Base-by-base conservation (phyloP, 1,284 basidiomycete species). In the Veloboletus limbatus region DNA sequence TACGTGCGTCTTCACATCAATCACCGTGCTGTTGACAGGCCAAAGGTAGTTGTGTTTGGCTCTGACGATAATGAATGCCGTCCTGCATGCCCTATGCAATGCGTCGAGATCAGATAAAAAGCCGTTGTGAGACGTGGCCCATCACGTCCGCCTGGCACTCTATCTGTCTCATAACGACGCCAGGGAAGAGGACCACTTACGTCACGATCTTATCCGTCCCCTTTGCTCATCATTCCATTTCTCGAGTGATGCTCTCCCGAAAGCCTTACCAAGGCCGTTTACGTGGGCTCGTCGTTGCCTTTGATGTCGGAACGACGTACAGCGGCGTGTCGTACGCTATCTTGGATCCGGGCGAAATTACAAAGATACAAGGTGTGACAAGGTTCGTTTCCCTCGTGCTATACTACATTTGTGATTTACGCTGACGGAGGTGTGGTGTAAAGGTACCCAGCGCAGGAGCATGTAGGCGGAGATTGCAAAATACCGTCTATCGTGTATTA, bases 401-500 rank as follows among this genome's bases (percentile, higher is more conserved):
- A 1, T 6, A 21, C 38, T 40, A 38, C 40, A 34, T 50, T 45
- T 18, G 13, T n/a, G n/a, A n/a, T n/a, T n/a, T 16, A 21, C 7
- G 41, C 33, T 47, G 43, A 52, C 34, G n/a, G 21, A 13, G 26
- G 17, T 36, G 22, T 10, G 26, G 17, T 36, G 22, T 10, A 18
- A 36, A 76, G 76, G 35, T 74, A 68, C 45, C 72, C 73, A 10
- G 71, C 68, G 0, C 71, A 75, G 47, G 67, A 71, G 36, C 62
- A 70, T 48, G 61, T 63, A 4, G 65, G 66, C 5, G 67, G 72
- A 3, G 66, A 78, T 41, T 74, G 70, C 7, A 82, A 81, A 58
- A 78, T 82, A 22, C 80, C 79, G 6, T 75, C 78, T 0, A 65
- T 80, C 21, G 59, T 82, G 11, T 80, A 72, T 52, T 82, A 82